Evolutionary conservation across 2,329 filamentous ascomycete species (phyloP).

Genomic region (Fusarium subglutinans): DNA sequence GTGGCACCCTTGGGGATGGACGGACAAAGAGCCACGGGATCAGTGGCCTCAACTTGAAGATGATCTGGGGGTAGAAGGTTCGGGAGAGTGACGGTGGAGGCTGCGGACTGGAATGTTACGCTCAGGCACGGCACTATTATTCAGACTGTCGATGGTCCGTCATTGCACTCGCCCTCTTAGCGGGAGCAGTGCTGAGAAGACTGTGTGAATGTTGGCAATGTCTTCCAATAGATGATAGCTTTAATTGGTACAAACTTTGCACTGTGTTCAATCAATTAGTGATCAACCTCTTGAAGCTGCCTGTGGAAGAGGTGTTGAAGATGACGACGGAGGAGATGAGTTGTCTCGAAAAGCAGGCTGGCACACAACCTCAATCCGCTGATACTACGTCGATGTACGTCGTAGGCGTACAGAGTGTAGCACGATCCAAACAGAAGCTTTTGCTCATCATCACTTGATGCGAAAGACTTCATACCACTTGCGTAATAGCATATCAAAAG

Average conservation of each 20-base stretch:
- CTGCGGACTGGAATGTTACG: conserved; percentile 17
- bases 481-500: conserved; percentile 27
- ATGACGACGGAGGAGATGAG: neutral
- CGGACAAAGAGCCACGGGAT: conserved; percentile 21
- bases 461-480: conserved; percentile 5
- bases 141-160: neutral
- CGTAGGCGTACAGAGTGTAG: neutral
- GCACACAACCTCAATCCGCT: conserved; percentile 9
- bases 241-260: neutral
- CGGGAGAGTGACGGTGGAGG: neutral
- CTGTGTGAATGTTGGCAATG: conserved; percentile 1
- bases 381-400: conserved; percentile 16
- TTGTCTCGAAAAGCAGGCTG: conserved; percentile 19
- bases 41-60: conserved; percentile 3
- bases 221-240: neutral
- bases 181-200: conserved; percentile 1
- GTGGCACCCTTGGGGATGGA: conserved; percentile 21
- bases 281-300: neutral
- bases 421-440: conserved; percentile 1
- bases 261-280: conserved; percentile 11
- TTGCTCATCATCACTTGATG: conserved; percentile 14
- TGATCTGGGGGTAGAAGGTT: neutral
- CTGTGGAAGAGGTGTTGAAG: neutral
- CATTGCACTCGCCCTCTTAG: neutral
- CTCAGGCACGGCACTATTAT: conserved; percentile 11